phyloP scores from a whole-genome alignment of 2,329 filamentous ascomycete species.

The Xylariales sp. region DNA sequence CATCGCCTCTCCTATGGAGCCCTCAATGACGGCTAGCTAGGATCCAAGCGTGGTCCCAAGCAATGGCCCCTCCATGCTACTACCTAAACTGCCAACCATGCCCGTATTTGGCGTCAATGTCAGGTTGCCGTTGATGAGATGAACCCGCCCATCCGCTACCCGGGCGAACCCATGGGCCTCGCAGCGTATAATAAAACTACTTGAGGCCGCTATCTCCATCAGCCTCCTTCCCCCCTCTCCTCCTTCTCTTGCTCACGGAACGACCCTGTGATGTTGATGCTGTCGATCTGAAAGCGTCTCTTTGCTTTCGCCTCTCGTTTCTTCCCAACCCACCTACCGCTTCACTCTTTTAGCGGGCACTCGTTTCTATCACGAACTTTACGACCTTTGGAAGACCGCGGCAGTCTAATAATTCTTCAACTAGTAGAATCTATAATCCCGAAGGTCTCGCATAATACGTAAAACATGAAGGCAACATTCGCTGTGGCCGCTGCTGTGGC shows the following conservation, averaged over 20 bases:
- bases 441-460: too few species aligned
- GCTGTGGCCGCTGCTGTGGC: constrained; percentile 62
- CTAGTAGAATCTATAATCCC: constrained; percentile 2
- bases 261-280: constrained; percentile 45
- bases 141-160: constrained; percentile 10
- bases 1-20: too few species aligned
- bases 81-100: constrained; percentile 10
- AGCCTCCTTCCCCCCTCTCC: constrained; percentile 29
- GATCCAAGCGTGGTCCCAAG: too few species aligned
- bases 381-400: constrained; percentile 19
- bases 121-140: constrained; percentile 2
- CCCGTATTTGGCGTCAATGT: constrained; percentile 6
- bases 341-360: constrained; percentile 88
- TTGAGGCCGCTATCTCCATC: constrained; percentile 30
- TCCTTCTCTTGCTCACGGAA: constrained; percentile 36
- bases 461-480: constrained; percentile 71
- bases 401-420: too few species aligned
- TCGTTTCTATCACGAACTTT: constrained; percentile 53
- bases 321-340: constrained; percentile 53
- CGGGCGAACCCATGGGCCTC: constrained; percentile 20
- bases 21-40: too few species aligned
- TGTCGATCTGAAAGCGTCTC: constrained; percentile 42
- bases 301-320: constrained; percentile 49
- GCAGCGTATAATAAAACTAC: constrained; percentile 42
- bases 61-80: too few species aligned